Evolutionary conservation across 257 asterid genomes (phyloP).

Genomic region (Solanum corneliomulleri): DNA sequence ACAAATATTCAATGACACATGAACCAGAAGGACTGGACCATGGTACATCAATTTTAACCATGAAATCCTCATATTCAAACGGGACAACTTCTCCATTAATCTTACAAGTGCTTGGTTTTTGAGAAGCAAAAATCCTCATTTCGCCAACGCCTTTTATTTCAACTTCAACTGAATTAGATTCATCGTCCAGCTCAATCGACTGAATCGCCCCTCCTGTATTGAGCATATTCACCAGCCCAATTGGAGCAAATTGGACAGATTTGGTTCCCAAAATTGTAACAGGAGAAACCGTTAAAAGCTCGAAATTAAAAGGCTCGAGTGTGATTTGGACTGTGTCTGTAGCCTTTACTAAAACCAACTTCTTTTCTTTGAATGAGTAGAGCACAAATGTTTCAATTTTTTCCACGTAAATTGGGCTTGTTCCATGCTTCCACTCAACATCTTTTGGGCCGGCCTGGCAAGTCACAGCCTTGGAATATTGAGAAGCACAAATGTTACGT

Average conservation of each 20-base stretch:
- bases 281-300: constrained; percentile 51
- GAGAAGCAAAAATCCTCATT: constrained; percentile 57
- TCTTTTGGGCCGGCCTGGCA: constrained; percentile 49
- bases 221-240: constrained; percentile 62
- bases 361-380: constrained; percentile 35
- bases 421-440: constrained; percentile 54
- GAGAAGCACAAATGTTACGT: constrained; percentile 63
- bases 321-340: constrained; percentile 25
- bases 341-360: constrained; percentile 31
- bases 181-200: constrained; percentile 16
- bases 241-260: constrained; percentile 40
- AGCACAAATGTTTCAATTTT: constrained; percentile 33
- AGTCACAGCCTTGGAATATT: constrained; percentile 46
- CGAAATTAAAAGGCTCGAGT: constrained; percentile 56
- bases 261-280: constrained; percentile 11
- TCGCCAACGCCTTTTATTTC: constrained; percentile 69
- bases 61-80: constrained; percentile 30
- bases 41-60: constrained; percentile 44
- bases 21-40: constrained; percentile 45
- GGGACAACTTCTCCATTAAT: constrained; percentile 31
- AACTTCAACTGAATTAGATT: constrained; percentile 19
- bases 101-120: constrained; percentile 34
- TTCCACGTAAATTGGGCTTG: constrained; percentile 31
- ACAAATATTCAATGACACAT: constrained; percentile 43
- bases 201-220: constrained; percentile 63